Evolutionary conservation across 1,139 yeast genomes (phyloP).

Genomic region (Arxiozyma telluris): DNA sequence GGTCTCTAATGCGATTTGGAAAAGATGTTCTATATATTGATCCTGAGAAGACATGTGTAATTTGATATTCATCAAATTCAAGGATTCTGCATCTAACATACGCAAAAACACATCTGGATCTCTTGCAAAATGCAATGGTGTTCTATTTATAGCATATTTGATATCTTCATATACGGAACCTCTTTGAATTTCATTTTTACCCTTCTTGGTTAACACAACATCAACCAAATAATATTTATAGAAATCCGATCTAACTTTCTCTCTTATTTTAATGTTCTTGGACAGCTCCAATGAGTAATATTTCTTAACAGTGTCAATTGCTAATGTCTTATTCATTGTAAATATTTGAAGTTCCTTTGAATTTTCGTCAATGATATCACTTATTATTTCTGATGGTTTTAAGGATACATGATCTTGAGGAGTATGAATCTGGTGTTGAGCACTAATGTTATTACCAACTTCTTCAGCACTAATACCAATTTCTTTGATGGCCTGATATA

Average conservation of each 20-base stretch:
- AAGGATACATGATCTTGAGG: conserved; percentile 60
- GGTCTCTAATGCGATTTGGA: conserved; percentile 56
- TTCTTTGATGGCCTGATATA: conserved; percentile 61
- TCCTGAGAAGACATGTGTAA: conserved; percentile 37
- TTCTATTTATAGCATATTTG: conserved; percentile 79
- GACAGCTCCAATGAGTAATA: conserved; percentile 72
- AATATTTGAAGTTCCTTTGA: conserved; percentile 37
- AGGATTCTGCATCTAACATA: conserved; percentile 83
- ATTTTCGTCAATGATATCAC: conserved; percentile 42
- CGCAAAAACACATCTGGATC: conserved; percentile 77
- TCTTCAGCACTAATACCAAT: conserved; percentile 73
- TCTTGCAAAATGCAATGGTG: conserved; percentile 61
- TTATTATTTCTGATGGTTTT: conserved; percentile 58
- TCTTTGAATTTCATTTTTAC: conserved; percentile 68
- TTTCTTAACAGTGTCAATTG: conserved; percentile 65
- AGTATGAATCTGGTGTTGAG: conserved; percentile 62
- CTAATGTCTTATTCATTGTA: conserved; percentile 52
- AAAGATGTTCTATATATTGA: conserved; percentile 41
- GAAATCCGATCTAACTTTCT: conserved; percentile 62
- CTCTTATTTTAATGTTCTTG: conserved; percentile 74
- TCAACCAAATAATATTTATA: conserved; percentile 61
- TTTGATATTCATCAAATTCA: conserved; percentile 44
- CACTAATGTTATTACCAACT: conserved; percentile 74
- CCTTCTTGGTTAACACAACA: conserved; percentile 78
- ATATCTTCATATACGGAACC: conserved; percentile 80